phyloP scores from a whole-genome alignment of 1,284 basidiomycete species.

The Naganishia sp. region DNA sequence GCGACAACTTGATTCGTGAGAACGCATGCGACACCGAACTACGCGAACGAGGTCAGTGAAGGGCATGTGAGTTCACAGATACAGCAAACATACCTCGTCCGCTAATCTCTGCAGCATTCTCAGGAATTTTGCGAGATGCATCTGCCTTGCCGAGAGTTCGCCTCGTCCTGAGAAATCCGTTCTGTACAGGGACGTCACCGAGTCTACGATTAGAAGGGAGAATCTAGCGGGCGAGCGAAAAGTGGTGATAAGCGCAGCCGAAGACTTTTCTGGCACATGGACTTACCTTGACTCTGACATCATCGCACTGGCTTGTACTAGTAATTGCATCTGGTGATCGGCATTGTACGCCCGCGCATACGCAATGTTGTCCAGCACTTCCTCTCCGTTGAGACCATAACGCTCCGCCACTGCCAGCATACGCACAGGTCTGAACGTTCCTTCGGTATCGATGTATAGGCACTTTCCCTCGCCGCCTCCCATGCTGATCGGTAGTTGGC shows the following conservation, averaged over 20 bases:
- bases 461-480: conserved; percentile 99
- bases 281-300: conserved; percentile 91
- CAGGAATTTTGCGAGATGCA: conserved; percentile 95
- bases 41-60: conserved; percentile 33
- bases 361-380: conserved; percentile 97
- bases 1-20: conserved; percentile 99
- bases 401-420: conserved; percentile 92
- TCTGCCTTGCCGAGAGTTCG: conserved; percentile 92
- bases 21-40: conserved; percentile 97
- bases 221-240: conserved; percentile 66
- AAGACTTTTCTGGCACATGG: neutral
- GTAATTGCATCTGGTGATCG: conserved; percentile 89
- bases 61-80: neutral
- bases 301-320: conserved; percentile 89
- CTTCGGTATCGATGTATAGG: conserved; percentile 98
- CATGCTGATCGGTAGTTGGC: conserved; percentile 93
- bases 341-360: conserved; percentile 99
- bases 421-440: conserved; percentile 95
- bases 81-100: conserved; percentile 71
- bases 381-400: conserved; percentile 93
- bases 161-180: conserved; percentile 96
- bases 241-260: neutral
- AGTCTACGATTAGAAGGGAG: conserved; percentile 93
- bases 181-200: conserved; percentile 92
- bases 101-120: conserved; percentile 89